Percentiles rank a stretch among this genome's conserved stretches.
These are phyloP conservation scores for Cryptococcus neoformans DNA, from an alignment of 1,284 basidiomycete genomes.

Conservation along the genomic window DNA sequence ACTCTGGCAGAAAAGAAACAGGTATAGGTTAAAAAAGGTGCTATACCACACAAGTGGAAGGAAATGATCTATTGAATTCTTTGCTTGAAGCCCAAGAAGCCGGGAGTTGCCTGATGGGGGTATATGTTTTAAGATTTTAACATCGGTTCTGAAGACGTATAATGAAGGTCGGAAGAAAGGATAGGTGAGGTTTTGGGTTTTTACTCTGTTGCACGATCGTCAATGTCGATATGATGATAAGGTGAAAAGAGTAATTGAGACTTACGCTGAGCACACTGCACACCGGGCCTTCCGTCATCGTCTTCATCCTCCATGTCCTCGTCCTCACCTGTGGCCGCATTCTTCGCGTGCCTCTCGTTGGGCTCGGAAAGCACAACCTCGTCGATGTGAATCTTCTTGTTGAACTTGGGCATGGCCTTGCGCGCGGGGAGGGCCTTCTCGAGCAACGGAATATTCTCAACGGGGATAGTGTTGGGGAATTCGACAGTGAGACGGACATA, in stretches of 20 bases:
- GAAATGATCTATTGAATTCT: no score
- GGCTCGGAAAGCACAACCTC: constrained; percentile 83
- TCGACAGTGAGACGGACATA: constrained; percentile 82
- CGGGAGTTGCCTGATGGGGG: not conserved
- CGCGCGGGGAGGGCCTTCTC: constrained; percentile 86
- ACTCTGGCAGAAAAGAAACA: no score
- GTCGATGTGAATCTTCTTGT: constrained; percentile 69
- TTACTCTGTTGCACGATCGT: not conserved
- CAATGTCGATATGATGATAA: not conserved
- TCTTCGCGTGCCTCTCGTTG: constrained; percentile 66
- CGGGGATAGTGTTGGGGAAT: constrained; percentile 83
- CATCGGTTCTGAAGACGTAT: not conserved
- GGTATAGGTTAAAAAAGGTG: no score
- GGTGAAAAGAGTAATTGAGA: constrained; percentile 3
- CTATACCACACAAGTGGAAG: no score
- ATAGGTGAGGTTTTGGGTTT: not conserved
- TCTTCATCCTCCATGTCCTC: constrained; percentile 70
- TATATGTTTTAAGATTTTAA: not conserved
- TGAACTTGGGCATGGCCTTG: constrained; percentile 63
- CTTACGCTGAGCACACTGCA: constrained; percentile 54
- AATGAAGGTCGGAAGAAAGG: not conserved
- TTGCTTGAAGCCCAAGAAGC: no score
- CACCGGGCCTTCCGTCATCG: constrained; percentile 45
- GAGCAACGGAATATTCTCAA: constrained; percentile 66
- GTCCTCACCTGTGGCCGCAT: constrained; percentile 57